These are phyloP conservation scores for Coniochaeta sp. DNA, from an alignment of 2,329 filamentous ascomycete genomes.

Conservation along the genomic window DNA sequence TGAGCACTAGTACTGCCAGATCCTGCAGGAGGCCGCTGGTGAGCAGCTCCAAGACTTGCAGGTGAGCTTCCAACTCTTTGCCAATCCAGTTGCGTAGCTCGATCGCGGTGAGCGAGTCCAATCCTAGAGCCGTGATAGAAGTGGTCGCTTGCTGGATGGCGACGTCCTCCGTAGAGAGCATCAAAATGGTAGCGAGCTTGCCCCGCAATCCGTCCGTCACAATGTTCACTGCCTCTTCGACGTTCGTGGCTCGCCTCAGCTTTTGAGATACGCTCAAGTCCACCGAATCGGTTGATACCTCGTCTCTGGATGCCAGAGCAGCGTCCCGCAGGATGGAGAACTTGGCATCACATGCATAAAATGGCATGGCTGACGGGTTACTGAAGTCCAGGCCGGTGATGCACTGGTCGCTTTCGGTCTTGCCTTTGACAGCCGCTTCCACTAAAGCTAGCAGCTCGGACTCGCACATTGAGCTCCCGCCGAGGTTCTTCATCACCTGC, in stretches of 20 bases:
- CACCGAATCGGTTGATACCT: slow-evolving; percentile 8
- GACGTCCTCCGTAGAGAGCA: slow-evolving; percentile 16
- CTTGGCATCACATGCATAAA: slow-evolving; percentile 14
- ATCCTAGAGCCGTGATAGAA: slow-evolving; percentile 17
- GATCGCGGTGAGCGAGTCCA: slow-evolving; percentile 22
- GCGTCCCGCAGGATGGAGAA: slow-evolving; percentile 10
- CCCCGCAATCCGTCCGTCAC: slow-evolving; percentile 17
- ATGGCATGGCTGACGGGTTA: slow-evolving; percentile 10
- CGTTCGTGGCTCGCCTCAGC: slow-evolving; percentile 11
- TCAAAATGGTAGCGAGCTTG: slow-evolving; percentile 20
- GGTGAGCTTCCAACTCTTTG: slow-evolving; percentile 14
- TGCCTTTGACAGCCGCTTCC: slow-evolving; percentile 22
- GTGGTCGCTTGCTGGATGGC: slow-evolving; percentile 12
- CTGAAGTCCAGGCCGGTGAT: slow-evolving; percentile 21
- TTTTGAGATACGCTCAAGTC: slow-evolving; percentile 14
- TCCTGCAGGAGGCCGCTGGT: slow-evolving; percentile 16
- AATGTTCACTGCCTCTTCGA: slow-evolving; percentile 18
- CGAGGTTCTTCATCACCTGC: slow-evolving; percentile 32
- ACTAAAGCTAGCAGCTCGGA: slow-evolving; percentile 47
- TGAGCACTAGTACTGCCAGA: slow-evolving; percentile 6
- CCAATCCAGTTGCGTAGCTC: slow-evolving; percentile 21
- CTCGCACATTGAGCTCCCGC: slow-evolving; percentile 37
- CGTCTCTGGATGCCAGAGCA: slow-evolving; percentile 12
- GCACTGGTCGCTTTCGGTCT: slow-evolving; percentile 13
- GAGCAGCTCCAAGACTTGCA: slow-evolving; percentile 18